Evolutionary conservation across 1,139 yeast genomes (phyloP).

Genomic region (Meyerozyma sp.): DNA sequence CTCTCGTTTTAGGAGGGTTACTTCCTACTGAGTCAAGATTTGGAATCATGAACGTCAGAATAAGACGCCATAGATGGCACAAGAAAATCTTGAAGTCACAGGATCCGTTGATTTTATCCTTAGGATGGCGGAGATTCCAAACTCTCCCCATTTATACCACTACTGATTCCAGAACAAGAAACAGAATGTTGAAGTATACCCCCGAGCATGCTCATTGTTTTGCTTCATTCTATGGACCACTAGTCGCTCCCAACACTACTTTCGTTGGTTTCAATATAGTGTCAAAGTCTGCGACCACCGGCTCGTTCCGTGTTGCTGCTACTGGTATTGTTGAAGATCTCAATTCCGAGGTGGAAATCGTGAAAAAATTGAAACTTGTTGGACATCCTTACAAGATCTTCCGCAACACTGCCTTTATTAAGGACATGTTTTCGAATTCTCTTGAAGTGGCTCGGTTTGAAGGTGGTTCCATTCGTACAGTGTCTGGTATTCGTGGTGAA

Average conservation of each 20-base stretch:
- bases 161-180: slow-evolving; percentile 94
- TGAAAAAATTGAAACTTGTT: slow-evolving; percentile 89
- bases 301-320: slow-evolving; percentile 93
- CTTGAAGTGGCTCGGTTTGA: slow-evolving; percentile 97
- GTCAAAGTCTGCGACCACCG: slow-evolving; percentile 77
- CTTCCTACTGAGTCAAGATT: slow-evolving; percentile 87
- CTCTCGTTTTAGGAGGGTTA: slow-evolving; percentile 87
- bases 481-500: slow-evolving; percentile 96
- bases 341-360: slow-evolving; percentile 86
- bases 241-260: slow-evolving; percentile 95
- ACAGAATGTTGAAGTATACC: slow-evolving; percentile 95
- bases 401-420: slow-evolving; percentile 94
- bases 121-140: slow-evolving; percentile 99
- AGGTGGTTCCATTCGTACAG: slow-evolving; percentile 95
- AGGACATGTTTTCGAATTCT: slow-evolving; percentile 90
- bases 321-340: slow-evolving; percentile 95
- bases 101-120: slow-evolving; percentile 87
- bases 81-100: slow-evolving; percentile 91
- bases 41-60: slow-evolving; percentile 88
- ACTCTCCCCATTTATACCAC: slow-evolving; percentile 94
- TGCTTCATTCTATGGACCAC: slow-evolving; percentile 95
- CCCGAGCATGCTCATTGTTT: slow-evolving; percentile 98
- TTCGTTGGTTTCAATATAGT: slow-evolving; percentile 93
- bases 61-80: slow-evolving; percentile 99
- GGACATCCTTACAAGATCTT: slow-evolving; percentile 93